Evolutionary conservation across 1,284 basidiomycete species (phyloP).

Genomic region (Fomitopsis pinicola): DNA sequence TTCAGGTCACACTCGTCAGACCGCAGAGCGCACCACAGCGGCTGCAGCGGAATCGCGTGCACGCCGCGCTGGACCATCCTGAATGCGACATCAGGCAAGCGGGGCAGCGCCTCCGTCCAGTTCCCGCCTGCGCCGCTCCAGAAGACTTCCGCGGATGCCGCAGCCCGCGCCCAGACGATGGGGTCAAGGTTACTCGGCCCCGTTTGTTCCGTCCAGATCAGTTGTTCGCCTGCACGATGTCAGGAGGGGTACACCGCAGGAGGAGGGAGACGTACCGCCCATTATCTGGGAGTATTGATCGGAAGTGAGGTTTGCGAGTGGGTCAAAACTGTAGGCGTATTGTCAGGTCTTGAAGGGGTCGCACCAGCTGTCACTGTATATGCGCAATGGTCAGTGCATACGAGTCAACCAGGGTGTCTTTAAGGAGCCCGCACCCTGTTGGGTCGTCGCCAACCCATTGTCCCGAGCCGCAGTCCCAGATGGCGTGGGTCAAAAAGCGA

Average conservation of each 20-base stretch:
- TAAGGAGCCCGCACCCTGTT: conserved; percentile 28
- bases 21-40: conserved; percentile 76
- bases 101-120: conserved; percentile 59
- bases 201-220: conserved; percentile 80
- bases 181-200: conserved; percentile 67
- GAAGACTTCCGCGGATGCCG: conserved; percentile 76
- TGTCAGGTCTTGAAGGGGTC: conserved; percentile 80
- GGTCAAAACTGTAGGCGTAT: conserved; percentile 72
- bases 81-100: conserved; percentile 74
- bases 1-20: conserved; percentile 54
- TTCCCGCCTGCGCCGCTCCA: conserved; percentile 68
- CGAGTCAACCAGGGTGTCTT: no score
- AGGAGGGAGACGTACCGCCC: conserved; percentile 37
- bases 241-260: background rate
- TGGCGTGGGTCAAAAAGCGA: background rate
- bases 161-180: conserved; percentile 77
- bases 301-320: conserved; percentile 50
- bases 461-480: conserved; percentile 77
- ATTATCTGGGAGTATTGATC: conserved; percentile 52
- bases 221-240: conserved; percentile 41
- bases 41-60: conserved; percentile 67
- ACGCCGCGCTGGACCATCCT: conserved; percentile 70
- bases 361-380: conserved; percentile 49
- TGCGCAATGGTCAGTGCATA: background rate
- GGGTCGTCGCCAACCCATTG: conserved; percentile 68